Conservation (phyloP, 2,329 filamentous ascomycete genomes). For the Aspergillus eucalypticola region DNA sequence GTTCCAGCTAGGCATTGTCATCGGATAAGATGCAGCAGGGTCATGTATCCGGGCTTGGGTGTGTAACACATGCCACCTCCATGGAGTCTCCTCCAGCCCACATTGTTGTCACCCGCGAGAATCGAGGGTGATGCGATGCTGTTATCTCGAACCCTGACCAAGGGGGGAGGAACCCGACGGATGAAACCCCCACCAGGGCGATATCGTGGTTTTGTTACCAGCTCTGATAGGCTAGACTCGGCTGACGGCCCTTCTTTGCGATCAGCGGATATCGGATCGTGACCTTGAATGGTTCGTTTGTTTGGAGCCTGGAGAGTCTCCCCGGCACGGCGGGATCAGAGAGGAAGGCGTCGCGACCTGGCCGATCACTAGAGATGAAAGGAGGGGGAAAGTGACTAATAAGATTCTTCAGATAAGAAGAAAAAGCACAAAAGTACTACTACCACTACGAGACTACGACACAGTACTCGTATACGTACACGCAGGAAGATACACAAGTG, state of each 20-base stretch:
- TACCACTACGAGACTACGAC: too few species aligned
- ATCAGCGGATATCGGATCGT: constrained; percentile 21
- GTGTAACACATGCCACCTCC: neutral
- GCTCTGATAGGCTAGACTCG: constrained; percentile 23
- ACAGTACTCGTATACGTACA: too few species aligned
- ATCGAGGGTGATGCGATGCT: neutral
- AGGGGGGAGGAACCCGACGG: constrained; percentile 4
- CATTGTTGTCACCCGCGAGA: neutral
- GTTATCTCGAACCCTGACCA: constrained; percentile 5
- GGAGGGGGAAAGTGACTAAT: constrained; percentile 10
- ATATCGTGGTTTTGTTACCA: constrained; percentile 17
- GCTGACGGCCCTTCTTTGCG: constrained; percentile 7
- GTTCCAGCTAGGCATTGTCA: neutral
- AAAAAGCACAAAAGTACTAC: constrained; percentile 14
- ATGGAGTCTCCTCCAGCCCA: neutral
- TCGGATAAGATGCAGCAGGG: neutral
- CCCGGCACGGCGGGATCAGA: neutral
- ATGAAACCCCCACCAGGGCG: constrained; percentile 11
- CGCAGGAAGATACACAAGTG: too few species aligned
- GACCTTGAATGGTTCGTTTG: constrained; percentile 6
- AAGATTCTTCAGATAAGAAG: constrained; percentile 15
- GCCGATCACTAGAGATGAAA: constrained; percentile 5
- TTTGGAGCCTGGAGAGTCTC: neutral
- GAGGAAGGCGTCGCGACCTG: constrained; percentile 3
- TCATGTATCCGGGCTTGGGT: neutral